Evolutionary conservation across 768 basidiomycete genomes (phyloP).

Genomic region (Suillus americanus): DNA sequence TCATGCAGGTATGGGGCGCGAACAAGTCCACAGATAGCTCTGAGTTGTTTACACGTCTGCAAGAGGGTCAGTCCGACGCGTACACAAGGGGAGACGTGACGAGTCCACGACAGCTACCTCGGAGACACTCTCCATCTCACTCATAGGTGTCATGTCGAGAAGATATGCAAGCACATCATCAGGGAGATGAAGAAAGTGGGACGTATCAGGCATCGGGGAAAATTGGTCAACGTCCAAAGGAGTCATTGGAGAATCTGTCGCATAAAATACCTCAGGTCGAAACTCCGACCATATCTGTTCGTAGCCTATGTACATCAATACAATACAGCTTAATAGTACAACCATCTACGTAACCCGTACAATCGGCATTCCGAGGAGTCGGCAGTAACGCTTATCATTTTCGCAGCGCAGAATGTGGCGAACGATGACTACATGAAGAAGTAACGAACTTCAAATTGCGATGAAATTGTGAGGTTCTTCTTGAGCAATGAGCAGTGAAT

Average conservation of each 20-base stretch:
- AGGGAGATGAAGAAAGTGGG: neutral
- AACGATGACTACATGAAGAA: neutral
- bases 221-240: neutral
- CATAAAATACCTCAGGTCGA: neutral
- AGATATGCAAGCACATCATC: neutral
- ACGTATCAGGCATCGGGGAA: neutral
- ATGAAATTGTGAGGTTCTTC: neutral
- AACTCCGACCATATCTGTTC: neutral
- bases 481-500: neutral
- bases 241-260: neutral
- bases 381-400: neutral
- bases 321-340: neutral
- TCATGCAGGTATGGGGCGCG: neutral
- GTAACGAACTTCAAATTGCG: neutral
- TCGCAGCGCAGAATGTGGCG: neutral
- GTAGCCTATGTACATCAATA: neutral
- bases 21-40: neutral
- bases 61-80: neutral
- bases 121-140: neutral
- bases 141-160: neutral
- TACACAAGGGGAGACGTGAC: neutral
- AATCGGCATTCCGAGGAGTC: neutral
- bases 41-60: neutral
- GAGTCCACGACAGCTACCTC: neutral
- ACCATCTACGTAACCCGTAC: neutral